Evolutionary conservation across 2,329 filamentous ascomycete genomes (phyloP).

Genomic region (Venturia pyrina): DNA sequence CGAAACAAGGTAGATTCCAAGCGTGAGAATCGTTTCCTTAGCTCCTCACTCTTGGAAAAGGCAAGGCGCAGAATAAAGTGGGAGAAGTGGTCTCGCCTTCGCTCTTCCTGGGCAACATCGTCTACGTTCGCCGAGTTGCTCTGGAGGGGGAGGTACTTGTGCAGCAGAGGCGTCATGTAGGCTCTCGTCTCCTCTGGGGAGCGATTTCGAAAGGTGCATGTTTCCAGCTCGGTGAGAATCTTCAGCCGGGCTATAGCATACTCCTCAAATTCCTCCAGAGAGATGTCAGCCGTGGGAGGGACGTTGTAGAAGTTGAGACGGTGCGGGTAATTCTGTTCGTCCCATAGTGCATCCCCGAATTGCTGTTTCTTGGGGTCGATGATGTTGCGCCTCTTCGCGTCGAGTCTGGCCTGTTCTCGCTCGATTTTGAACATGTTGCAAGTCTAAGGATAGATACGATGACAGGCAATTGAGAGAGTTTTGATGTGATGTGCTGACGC

Average conservation of each 20-base stretch:
- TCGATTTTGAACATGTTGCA: slow-evolving; percentile 11
- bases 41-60: slow-evolving; percentile 83
- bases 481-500: background rate
- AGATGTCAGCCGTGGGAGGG: slow-evolving; percentile 87
- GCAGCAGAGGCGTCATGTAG: slow-evolving; percentile 77
- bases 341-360: slow-evolving; percentile 68
- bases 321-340: slow-evolving; percentile 69
- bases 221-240: slow-evolving; percentile 79
- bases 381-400: slow-evolving; percentile 63
- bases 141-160: slow-evolving; percentile 76
- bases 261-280: slow-evolving; percentile 94
- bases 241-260: slow-evolving; percentile 92
- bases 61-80: slow-evolving; percentile 94
- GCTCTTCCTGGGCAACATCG: slow-evolving; percentile 52
- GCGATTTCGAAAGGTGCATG: slow-evolving; percentile 91
- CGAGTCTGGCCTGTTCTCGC: slow-evolving; percentile 25
- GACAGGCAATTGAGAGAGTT: background rate
- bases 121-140: slow-evolving; percentile 57
- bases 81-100: slow-evolving; percentile 93
- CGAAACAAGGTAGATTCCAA: slow-evolving; percentile 86
- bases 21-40: slow-evolving; percentile 74
- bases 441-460: background rate
- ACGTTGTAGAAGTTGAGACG: slow-evolving; percentile 86
- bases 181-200: slow-evolving; percentile 67
- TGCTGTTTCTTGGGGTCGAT: slow-evolving; percentile 78